These are phyloP conservation scores for Dichomitus squalens DNA, from an alignment of 1,284 basidiomycete genomes.

Conservation along the genomic window DNA sequence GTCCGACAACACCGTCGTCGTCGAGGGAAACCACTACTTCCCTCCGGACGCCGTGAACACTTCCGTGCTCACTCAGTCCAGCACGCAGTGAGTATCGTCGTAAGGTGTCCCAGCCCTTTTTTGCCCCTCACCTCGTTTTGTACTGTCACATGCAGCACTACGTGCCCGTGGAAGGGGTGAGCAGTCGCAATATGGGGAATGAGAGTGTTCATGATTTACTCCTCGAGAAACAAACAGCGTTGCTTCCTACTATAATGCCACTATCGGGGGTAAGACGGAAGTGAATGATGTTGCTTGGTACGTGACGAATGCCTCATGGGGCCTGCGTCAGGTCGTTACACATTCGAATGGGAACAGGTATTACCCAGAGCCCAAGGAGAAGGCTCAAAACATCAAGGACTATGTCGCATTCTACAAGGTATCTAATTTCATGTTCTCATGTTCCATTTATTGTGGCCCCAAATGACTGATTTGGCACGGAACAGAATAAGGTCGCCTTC, in stretches of 20 bases:
- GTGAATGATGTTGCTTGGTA: constrained; percentile 66
- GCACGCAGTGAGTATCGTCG: constrained; percentile 45
- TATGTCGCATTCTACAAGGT: constrained; percentile 74
- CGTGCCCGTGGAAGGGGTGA: constrained; percentile 71
- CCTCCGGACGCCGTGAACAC: constrained; percentile 53
- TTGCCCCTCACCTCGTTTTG: not conserved
- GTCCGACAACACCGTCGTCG: constrained; percentile 49
- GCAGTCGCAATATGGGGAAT: constrained; percentile 9
- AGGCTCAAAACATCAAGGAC: constrained; percentile 56
- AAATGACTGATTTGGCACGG: not conserved
- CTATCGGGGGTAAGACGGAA: constrained; percentile 44
- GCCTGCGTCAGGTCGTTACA: not conserved
- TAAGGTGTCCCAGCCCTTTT: not conserved
- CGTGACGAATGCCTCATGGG: constrained; percentile 17
- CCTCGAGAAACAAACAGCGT: constrained; percentile 39
- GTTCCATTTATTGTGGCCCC: not conserved
- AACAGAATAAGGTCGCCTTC: constrained; percentile 30
- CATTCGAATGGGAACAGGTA: constrained; percentile 45
- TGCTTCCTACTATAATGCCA: constrained; percentile 63
- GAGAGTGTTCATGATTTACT: not conserved
- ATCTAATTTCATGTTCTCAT: not conserved
- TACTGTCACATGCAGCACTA: constrained; percentile 38
- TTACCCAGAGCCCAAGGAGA: constrained; percentile 54
- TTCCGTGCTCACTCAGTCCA: constrained; percentile 46
- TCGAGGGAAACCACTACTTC: constrained; percentile 73